These are phyloP conservation scores for Jacaranda copaia DNA, from an alignment of 257 asterid genomes.

Conservation along the genomic window DNA sequence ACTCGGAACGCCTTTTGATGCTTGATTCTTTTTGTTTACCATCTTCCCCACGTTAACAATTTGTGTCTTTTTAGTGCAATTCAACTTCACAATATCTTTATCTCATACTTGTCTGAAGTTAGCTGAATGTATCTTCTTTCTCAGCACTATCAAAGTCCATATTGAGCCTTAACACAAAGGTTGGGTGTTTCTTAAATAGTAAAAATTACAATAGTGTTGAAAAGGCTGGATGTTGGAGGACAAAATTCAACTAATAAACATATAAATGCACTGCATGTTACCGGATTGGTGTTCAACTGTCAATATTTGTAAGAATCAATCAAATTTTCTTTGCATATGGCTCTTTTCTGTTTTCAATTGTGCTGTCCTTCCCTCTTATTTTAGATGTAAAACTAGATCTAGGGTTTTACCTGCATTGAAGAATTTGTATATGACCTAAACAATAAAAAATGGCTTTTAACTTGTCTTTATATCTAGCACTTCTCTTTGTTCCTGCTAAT, in stretches of 20 bases:
- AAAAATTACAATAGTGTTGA: neutral
- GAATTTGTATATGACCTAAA: too few species aligned
- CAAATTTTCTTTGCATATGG: neutral
- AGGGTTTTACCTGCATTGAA: too few species aligned
- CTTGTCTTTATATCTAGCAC: too few species aligned
- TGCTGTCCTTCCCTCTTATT: neutral
- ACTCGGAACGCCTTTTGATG: neutral
- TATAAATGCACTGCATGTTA: neutral
- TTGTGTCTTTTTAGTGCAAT: neutral
- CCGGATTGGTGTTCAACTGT: neutral
- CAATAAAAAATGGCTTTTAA: too few species aligned
- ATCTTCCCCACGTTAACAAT: conserved; percentile 18
- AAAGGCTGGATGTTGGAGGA: neutral
- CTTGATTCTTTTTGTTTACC: conserved; percentile 11
- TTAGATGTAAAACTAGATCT: too few species aligned
- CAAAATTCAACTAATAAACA: too few species aligned
- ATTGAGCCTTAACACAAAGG: neutral
- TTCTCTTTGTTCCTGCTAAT: neutral
- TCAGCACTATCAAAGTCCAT: conserved; percentile 11
- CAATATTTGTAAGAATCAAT: neutral
- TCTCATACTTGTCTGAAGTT: conserved; percentile 4
- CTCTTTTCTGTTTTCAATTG: neutral
- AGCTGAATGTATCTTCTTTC: neutral
- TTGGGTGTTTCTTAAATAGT: neutral
- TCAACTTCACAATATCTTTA: neutral